Conservation (phyloP, 768 basidiomycete species). For the Gloeostereum incarnatum region DNA sequence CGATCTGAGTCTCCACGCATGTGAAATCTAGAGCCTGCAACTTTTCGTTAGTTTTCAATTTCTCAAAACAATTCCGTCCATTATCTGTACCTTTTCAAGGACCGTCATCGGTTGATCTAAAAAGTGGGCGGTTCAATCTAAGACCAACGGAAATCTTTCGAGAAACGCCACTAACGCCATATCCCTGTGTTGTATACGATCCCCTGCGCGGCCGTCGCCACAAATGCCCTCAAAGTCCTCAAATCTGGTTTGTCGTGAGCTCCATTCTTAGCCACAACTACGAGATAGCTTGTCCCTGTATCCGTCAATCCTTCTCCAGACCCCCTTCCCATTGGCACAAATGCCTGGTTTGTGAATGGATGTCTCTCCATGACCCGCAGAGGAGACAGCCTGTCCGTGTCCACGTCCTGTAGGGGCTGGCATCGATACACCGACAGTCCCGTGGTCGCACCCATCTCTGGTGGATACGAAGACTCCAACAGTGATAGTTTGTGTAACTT, state of each 20-base stretch:
- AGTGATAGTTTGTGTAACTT: conserved; percentile 91
- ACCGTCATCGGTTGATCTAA: conserved; percentile 92
- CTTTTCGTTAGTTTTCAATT: conserved; percentile 10
- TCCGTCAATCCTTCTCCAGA: conserved; percentile 36
- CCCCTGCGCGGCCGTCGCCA: conserved; percentile 75
- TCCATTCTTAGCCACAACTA: conserved; percentile 81
- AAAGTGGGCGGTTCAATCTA: neutral
- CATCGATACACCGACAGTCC: conserved; percentile 84
- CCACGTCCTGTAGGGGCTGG: conserved; percentile 38
- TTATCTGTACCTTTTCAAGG: conserved; percentile 53
- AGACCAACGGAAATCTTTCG: too few species aligned
- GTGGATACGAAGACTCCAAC: conserved; percentile 59
- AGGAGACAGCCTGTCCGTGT: conserved; percentile 38
- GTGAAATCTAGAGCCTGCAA: conserved; percentile 66
- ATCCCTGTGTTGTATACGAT: conserved; percentile 75
- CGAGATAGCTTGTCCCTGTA: conserved; percentile 56
- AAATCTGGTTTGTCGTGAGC: conserved; percentile 71
- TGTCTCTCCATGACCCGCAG: conserved; percentile 84
- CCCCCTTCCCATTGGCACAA: conserved; percentile 83
- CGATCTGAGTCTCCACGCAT: conserved; percentile 92
- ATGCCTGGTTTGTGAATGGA: conserved; percentile 82
- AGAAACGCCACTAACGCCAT: conserved; percentile 71
- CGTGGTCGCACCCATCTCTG: conserved; percentile 41
- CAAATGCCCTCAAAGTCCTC: conserved; percentile 68
- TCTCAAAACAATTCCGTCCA: conserved; percentile 3